Evolutionary conservation across 352 stramenopile genomes (phyloP).

Genomic region (Plasmopara muralis): DNA sequence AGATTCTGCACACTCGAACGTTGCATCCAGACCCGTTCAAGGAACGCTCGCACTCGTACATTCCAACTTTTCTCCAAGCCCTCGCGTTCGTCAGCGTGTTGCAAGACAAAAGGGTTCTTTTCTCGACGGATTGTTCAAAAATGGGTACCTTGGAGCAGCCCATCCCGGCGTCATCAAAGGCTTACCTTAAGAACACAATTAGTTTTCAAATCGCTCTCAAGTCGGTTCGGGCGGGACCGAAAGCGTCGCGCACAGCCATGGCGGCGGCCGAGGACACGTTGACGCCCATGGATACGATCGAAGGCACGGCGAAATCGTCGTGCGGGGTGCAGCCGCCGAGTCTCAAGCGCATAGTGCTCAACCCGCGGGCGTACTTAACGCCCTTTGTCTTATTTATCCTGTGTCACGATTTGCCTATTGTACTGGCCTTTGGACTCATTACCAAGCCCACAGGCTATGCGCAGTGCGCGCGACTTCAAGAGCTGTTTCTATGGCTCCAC

Average conservation of each 20-base stretch:
- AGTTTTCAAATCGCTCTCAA: conserved; percentile 10
- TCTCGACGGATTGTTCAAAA: background rate
- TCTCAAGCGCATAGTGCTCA: conserved; percentile 70
- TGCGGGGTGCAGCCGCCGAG: conserved; percentile 21
- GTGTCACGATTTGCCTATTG: conserved; percentile 60
- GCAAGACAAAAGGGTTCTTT: too few relatives aligned
- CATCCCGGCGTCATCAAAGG: background rate
- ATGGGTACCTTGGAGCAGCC: background rate
- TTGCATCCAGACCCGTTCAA: too few relatives aligned
- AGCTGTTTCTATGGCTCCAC: conserved; percentile 56
- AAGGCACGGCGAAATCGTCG: conserved; percentile 12
- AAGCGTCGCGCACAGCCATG: conserved; percentile 6
- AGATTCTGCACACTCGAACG: too few relatives aligned
- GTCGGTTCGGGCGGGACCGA: conserved; percentile 3
- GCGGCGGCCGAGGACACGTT: conserved; percentile 8
- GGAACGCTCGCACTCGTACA: too few relatives aligned
- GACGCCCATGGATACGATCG: conserved; percentile 21
- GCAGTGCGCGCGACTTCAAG: conserved; percentile 32
- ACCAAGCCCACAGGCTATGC: conserved; percentile 31
- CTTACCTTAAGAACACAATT: background rate
- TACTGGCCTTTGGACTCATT: conserved; percentile 46
- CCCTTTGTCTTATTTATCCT: conserved; percentile 49
- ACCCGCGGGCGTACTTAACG: conserved; percentile 64
- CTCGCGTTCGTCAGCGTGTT: too few relatives aligned
- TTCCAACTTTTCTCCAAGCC: too few relatives aligned